phyloP scores from a whole-genome alignment of 371 early-diverging fungal species.

The Capillidium rhysosporum region DNA sequence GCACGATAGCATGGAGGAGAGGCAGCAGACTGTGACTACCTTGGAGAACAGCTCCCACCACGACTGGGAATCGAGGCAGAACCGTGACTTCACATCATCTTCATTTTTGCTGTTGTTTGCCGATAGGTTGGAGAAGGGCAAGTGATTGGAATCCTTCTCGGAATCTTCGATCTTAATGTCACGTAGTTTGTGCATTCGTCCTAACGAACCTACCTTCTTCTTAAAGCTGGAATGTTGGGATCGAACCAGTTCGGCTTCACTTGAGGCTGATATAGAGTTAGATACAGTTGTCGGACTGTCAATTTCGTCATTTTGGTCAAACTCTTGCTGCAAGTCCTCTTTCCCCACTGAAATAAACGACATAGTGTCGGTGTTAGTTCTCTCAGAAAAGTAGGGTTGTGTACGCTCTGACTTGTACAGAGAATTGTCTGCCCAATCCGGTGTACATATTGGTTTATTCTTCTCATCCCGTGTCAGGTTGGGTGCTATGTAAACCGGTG shows the following conservation, averaged over 20 bases:
- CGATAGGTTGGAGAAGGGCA: neutral
- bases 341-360: neutral
- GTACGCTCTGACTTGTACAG: too few relatives aligned
- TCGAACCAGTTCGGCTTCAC: too few relatives aligned
- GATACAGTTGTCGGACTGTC: neutral
- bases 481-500: neutral
- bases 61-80: neutral
- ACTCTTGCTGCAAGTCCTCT: neutral
- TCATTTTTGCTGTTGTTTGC: neutral
- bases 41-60: constrained; percentile 13
- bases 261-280: too few relatives aligned
- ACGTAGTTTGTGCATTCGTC: neutral
- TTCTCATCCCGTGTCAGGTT: neutral
- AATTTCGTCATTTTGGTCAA: neutral
- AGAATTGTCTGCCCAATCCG: too few relatives aligned
- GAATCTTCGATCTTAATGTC: constrained; percentile 2
- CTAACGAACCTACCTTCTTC: neutral
- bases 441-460: neutral
- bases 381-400: too few relatives aligned
- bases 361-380: neutral
- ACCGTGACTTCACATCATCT: neutral
- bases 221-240: neutral
- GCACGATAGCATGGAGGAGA: constrained; percentile 2
- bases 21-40: constrained; percentile 13
- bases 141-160: constrained; percentile 2